Base-by-base conservation (phyloP, 768 basidiomycete species). In the Auriscalpium microsporum region DNA sequence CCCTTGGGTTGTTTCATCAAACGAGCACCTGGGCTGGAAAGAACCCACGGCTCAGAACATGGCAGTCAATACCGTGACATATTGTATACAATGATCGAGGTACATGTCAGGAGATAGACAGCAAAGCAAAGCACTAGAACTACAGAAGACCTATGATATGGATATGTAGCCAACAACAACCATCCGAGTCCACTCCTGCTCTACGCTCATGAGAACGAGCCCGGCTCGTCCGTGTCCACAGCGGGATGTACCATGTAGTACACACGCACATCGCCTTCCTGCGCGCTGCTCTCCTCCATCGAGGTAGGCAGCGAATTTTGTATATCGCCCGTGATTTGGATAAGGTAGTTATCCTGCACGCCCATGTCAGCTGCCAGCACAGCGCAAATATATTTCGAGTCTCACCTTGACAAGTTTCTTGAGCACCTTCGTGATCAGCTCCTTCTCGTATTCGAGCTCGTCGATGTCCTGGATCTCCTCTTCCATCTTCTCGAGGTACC, bases 401-500 rank as follows among this genome's bases (percentile, higher is more conserved):
- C 77, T 53, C 57, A 94, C 94, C 84, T 94, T 95, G 61, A 94
- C 88, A 53, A 99, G 73, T 70, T 91, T 94, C 62, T 75, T 80
- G 60, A 99, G 69, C 65, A 96, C 84, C 72, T 98, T 99, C 42
- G 80, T 82, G 57, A 97, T 82, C 50, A 99, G 75, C 68, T 93
- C 91, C 63, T 86, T 86, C 71, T 98, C 90, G 62, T 88, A 87
- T 62, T 97, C 93, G 16, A 96, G 72, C 63, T 94, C 86, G 53
- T 94, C 92, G 6, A 92, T 78, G 52, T 87, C 84, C 59, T 86
- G 80, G 40, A 98, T 73, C 58, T 93, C 87, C 9, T 76, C 74
- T 69, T 99, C 96, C 68, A 83, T 87, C 60, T 81, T 71, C 73
- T 99, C 96, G 54, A 98, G 79, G 67, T 97, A 98, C 94, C 93